phyloP scores from a whole-genome alignment of 2,329 filamentous ascomycete species.

The Neonectria coccinea region DNA sequence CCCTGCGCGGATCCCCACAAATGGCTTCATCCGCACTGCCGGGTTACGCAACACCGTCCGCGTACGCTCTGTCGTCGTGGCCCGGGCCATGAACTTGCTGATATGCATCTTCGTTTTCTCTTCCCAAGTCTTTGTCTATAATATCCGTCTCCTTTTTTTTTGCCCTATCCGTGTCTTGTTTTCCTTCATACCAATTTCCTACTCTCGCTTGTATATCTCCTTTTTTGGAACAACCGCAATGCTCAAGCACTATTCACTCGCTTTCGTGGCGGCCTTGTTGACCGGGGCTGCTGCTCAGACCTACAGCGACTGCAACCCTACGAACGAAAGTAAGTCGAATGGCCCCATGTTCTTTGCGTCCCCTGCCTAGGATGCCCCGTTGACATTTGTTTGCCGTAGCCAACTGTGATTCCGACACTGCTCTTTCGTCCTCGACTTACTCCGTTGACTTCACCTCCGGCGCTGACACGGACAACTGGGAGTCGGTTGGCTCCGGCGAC shows the following conservation, averaged over 20 bases:
- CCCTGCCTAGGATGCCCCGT: background rate
- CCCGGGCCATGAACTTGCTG: background rate
- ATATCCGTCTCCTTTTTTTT: background rate
- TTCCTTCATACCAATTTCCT: background rate
- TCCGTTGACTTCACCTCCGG: conserved; percentile 39
- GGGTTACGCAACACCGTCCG: conserved; percentile 22
- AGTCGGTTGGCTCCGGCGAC: conserved; percentile 31
- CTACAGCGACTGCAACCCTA: conserved; percentile 37
- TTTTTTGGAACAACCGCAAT: conserved; percentile 2
- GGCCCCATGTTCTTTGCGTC: background rate
- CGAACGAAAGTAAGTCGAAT: conserved; percentile 33
- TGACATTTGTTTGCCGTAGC: conserved; percentile 27
- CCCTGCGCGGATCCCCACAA: conserved; percentile 15
- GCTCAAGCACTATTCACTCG: conserved; percentile 22
- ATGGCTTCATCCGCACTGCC: conserved; percentile 26
- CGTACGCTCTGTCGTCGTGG: conserved; percentile 7
- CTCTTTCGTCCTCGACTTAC: conserved; percentile 36
- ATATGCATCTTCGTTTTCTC: background rate
- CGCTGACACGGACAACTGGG: conserved; percentile 37
- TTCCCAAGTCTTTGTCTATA: background rate
- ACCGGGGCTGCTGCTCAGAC: conserved; percentile 23
- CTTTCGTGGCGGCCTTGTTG: conserved; percentile 22
- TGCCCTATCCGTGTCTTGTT: background rate
- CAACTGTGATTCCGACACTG: conserved; percentile 25
- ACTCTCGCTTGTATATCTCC: background rate